Evolutionary conservation across 2,329 filamentous ascomycete species (phyloP), one percentile per base, ranked within the genome.

Genomic region (Aspergillus alliaceus): DNA sequence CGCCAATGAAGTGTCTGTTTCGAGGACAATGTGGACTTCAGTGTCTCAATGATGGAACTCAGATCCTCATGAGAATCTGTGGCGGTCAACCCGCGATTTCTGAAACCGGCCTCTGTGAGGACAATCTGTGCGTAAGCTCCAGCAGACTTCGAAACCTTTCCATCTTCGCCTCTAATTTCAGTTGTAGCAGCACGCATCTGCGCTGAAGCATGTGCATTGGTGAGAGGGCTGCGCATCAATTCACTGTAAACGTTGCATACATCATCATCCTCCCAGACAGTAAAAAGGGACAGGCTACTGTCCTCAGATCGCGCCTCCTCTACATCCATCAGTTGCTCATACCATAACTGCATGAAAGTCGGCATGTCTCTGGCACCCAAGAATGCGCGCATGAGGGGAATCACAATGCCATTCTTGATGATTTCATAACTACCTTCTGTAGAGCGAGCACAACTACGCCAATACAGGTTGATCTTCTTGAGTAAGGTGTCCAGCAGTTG

Each of bases 211-310:
- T 67, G 66, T 4, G 64, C 55, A 12, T 69, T 63, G 9, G 68
- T 69, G 22, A 75, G 64, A 7, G 71, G 69, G 24, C 60, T 72
- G 25, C 66, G 68, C 56, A 74, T 58, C 52, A 74, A 48, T 15
- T 72, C 68, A 27, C 69, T 65, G 63, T 74, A 78, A 34, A 62
- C 64, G 25, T 71, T 66, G 32, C 72, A 73, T 14, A 80, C 34
- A 57, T 77, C 75, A 51, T 79, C 75, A 55, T 79, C 76, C 60
- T 80, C 77, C 78, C 78, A 80, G 3, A 78, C 68, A 6, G 74
- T 73, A 56, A 73, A 72, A 5, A 56, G 40, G 42, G 61, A 55
- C 25, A 71, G 47, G 25, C 54, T 64, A 32, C 49, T 47, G 35
- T 69, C 60, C 48, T 59, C 50, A 12, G 56, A 60, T 54, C 73